A percentile compares a stretch with the other conserved stretches of the same genome.
phyloP scores from a whole-genome alignment of 805 yeast species.

The Cyberlindnera samutprakarnensis region DNA sequence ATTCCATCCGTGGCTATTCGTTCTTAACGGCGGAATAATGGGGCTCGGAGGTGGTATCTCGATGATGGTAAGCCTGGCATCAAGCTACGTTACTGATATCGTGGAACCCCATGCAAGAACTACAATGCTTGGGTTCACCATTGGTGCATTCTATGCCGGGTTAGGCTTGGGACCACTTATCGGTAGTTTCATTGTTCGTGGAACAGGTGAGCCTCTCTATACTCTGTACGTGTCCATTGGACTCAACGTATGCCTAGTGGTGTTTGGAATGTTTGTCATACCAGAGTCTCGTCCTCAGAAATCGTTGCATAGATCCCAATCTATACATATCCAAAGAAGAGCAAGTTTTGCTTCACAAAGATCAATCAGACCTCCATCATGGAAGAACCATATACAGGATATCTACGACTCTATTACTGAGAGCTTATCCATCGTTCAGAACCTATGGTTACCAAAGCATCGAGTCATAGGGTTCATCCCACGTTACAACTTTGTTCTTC shows the following conservation, averaged over 20 bases:
- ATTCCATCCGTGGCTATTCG: conserved; percentile 31
- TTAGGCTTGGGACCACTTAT: conserved; percentile 58
- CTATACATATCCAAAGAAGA: conserved; percentile 23
- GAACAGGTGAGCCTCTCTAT: conserved; percentile 20
- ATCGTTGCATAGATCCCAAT: conserved; percentile 46
- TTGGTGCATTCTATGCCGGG: conserved; percentile 55
- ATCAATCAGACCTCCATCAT: background rate
- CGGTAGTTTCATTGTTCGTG: conserved; percentile 35
- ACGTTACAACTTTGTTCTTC: conserved; percentile 38
- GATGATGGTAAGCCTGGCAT: conserved; percentile 48
- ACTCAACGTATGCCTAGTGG: conserved; percentile 26
- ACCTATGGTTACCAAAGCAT: conserved; percentile 45
- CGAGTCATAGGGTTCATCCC: conserved; percentile 25
- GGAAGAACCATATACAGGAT: background rate
- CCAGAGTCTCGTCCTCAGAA: conserved; percentile 59
- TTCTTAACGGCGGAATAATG: conserved; percentile 37
- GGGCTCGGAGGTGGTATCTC: conserved; percentile 58
- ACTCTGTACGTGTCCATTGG: conserved; percentile 26
- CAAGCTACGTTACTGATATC: conserved; percentile 70
- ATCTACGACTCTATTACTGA: conserved; percentile 1
- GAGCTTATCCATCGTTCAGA: conserved; percentile 36
- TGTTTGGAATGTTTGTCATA: conserved; percentile 32
- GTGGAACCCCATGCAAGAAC: conserved; percentile 54
- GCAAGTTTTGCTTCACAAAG: conserved; percentile 26
- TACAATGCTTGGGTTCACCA: conserved; percentile 47